Percentiles rank a stretch among this genome's conserved stretches.
These are phyloP conservation scores for Fonsecaea pugnacius DNA, from an alignment of 2,329 filamentous ascomycete genomes.

Conservation along the genomic window DNA sequence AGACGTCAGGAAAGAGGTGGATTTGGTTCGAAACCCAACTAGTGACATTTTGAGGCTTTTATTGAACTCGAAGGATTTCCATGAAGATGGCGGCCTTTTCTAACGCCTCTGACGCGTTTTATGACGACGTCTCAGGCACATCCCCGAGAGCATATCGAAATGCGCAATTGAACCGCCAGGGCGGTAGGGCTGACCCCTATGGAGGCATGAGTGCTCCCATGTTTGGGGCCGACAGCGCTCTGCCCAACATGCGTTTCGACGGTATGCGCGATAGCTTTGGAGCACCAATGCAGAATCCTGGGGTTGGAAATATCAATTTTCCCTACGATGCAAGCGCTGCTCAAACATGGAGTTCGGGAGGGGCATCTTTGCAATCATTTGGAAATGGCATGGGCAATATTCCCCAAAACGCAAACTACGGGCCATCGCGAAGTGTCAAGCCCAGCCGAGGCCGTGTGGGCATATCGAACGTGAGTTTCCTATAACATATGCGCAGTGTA, in stretches of 20 bases:
- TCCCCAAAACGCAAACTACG: conserved; percentile 49
- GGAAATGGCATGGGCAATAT: conserved; percentile 50
- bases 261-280: conserved; percentile 56
- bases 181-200: conserved; percentile 68
- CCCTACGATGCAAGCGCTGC: conserved; percentile 70
- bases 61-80: background rate
- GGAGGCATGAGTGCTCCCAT: conserved; percentile 68
- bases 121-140: conserved; percentile 71
- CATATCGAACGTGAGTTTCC: conserved; percentile 71
- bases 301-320: conserved; percentile 60
- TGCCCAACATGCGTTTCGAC: conserved; percentile 58
- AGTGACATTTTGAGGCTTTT: background rate
- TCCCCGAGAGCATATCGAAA: conserved; percentile 74
- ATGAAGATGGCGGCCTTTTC: conserved; percentile 31
- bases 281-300: conserved; percentile 53
- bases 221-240: conserved; percentile 70
- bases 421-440: conserved; percentile 59
- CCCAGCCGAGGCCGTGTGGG: conserved; percentile 62
- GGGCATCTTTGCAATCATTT: conserved; percentile 66
- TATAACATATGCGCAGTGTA: conserved; percentile 12
- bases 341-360: conserved; percentile 81
- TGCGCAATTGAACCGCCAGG: conserved; percentile 69
- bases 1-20: background rate
- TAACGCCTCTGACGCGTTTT: conserved; percentile 65
- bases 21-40: background rate